Evolutionary conservation across 371 early-diverging fungal genomes (phyloP).

Genomic region (Mortierella polycephala): DNA sequence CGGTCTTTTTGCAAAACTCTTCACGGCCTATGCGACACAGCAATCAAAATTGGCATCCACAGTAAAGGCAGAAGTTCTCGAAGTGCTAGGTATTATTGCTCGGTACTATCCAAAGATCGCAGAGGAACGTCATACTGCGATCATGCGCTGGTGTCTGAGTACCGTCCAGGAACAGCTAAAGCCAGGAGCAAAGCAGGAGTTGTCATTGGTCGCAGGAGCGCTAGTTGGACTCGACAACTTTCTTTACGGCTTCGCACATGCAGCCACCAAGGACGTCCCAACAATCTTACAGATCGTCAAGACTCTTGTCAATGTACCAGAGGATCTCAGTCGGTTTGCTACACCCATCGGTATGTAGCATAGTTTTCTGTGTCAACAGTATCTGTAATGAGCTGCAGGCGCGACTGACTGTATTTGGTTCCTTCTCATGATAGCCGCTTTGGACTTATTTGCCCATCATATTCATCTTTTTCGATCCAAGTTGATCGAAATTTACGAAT

Average conservation of each 20-base stretch:
- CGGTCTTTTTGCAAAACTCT: constrained; percentile 33
- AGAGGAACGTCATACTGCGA: constrained; percentile 20
- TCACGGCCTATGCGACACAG: constrained; percentile 43
- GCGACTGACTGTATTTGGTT: background rate
- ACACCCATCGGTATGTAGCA: constrained; percentile 58
- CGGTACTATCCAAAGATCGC: constrained; percentile 52
- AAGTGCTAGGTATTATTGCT: constrained; percentile 59
- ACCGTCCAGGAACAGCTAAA: constrained; percentile 55
- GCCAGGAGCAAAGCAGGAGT: constrained; percentile 46
- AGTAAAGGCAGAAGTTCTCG: constrained; percentile 62
- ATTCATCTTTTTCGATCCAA: constrained; percentile 58
- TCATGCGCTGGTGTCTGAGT: constrained; percentile 58
- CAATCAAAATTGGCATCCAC: constrained; percentile 48
- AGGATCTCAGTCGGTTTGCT: constrained; percentile 58
- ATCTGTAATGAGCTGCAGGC: background rate
- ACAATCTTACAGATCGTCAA: constrained; percentile 52
- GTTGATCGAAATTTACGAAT: constrained; percentile 58
- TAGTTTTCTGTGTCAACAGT: constrained; percentile 3
- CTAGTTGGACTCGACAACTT: constrained; percentile 58
- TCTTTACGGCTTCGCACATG: constrained; percentile 43
- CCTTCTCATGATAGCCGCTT: constrained; percentile 58
- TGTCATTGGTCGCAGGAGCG: constrained; percentile 53
- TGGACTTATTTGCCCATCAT: constrained; percentile 67
- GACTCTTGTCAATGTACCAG: constrained; percentile 58
- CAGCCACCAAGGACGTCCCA: constrained; percentile 46